These are phyloP conservation scores for Cadophora luteo-olivacea DNA, from an alignment of 2,329 filamentous ascomycete genomes.

Conservation along the genomic window DNA sequence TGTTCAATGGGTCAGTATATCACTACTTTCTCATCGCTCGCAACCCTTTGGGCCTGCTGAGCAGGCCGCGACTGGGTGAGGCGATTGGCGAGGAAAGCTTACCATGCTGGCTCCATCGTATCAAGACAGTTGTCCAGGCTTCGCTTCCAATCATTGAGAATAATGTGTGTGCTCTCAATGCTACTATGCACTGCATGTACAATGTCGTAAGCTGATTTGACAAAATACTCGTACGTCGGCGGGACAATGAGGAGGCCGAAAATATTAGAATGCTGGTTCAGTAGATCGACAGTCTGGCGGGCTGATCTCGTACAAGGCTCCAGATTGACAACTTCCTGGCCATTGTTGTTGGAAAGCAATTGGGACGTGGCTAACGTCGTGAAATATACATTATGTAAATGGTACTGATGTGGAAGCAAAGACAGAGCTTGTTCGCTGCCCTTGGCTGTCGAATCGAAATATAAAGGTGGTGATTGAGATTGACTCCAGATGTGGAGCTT, in stretches of 20 bases:
- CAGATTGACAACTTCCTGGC: conserved; percentile 35
- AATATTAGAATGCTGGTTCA: conserved; percentile 49
- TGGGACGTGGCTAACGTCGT: conserved; percentile 40
- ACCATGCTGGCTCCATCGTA: conserved; percentile 41
- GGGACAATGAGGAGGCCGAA: conserved; percentile 49
- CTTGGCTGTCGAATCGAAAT: conserved; percentile 34
- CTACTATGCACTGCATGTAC: conserved; percentile 40
- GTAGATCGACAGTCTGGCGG: conserved; percentile 45
- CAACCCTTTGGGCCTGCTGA: neutral
- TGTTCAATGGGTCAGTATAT: neutral
- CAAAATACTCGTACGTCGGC: conserved; percentile 50
- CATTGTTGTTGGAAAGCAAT: conserved; percentile 33
- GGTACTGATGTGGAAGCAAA: conserved; percentile 43
- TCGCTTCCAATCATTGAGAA: conserved; percentile 42
- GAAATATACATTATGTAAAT: conserved; percentile 42
- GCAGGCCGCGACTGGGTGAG: neutral
- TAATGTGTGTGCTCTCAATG: conserved; percentile 41
- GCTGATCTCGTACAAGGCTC: conserved; percentile 46
- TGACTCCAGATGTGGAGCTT: conserved; percentile 40
- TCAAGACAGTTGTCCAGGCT: conserved; percentile 39
- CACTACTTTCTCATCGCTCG: too few species aligned
- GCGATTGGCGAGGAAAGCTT: neutral
- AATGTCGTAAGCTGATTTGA: conserved; percentile 46
- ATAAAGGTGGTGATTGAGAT: conserved; percentile 36
- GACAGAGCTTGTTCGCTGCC: conserved; percentile 32